Base-by-base conservation (phyloP, 345 rosid genomes). In the Camelina laxa region DNA sequence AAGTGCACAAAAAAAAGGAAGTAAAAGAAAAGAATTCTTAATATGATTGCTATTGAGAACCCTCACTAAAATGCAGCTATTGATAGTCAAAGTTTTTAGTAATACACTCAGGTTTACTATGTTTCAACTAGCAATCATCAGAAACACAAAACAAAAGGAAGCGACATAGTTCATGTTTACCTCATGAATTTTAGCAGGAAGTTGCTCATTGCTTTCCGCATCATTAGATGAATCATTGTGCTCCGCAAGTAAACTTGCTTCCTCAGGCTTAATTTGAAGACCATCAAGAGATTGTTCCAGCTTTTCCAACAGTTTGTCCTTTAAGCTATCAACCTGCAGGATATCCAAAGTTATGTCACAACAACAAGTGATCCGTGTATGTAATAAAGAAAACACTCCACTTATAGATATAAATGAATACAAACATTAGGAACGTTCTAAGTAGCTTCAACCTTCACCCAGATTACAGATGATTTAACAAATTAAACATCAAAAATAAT, bases 261-360 rank as follows among this genome's bases (percentile, higher is more conserved):
- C 89, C 45, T 73, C 88, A 58, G 75, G 66, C 67, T 82, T 84
- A 57, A 92, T 85, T 78, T 82, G 88, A 76, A 90, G 92, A 64
- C 86, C 90, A 57, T 84, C 86, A 70, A 89, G 88, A 78, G 91
- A 91, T 63, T 89, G 97, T 77, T 96, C 95, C 74, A 96, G 81
- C 85, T 92, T 96, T 73, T 90, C 96, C 66, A 96, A 86, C 68
- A 96, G 85, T 82, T 83, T 88, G 76, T 78, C 95, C 87, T 89
- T 83, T 76, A 96, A 85, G 80, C 79, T 88, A 57, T 92, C 97
- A 68, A 96, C 90, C 99, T 96, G 88, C 66, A 80, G 57, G 66
- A 58, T 50, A 71, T 66, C 62, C 65, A 56, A 58, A 22, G 21
- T 58, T 64, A 65, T 70, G 45, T 27, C 59, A 49, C 62, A 72